Evolutionary conservation across 768 basidiomycete genomes (phyloP).

Genomic region (Phylloporus sp.): DNA sequence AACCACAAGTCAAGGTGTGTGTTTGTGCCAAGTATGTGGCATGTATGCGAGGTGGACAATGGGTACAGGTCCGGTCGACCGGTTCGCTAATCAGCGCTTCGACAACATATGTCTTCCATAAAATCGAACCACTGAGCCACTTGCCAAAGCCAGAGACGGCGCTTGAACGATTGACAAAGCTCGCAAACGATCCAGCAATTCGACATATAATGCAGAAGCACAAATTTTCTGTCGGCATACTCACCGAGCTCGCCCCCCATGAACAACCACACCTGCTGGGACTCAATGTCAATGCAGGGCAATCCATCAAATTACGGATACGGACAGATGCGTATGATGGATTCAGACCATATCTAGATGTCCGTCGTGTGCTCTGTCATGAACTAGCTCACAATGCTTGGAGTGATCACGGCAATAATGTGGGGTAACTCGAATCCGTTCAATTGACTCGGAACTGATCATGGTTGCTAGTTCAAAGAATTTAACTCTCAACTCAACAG

Average conservation of each 20-base stretch:
- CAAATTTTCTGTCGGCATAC: conserved; percentile 59
- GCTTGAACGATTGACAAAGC: conserved; percentile 46
- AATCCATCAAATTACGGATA: conserved; percentile 63
- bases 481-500: conserved; percentile 71
- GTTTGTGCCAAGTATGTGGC: too few relatives aligned
- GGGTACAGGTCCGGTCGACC: conserved; percentile 53
- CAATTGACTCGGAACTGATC: neutral
- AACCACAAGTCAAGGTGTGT: conserved; percentile 55
- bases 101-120: conserved; percentile 58
- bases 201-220: conserved; percentile 68
- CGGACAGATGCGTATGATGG: conserved; percentile 72
- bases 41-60: neutral
- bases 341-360: conserved; percentile 60
- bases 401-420: conserved; percentile 70
- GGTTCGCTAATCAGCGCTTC: conserved; percentile 37
- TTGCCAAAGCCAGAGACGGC: conserved; percentile 63
- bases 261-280: conserved; percentile 70
- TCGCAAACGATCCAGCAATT: conserved; percentile 71
- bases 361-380: conserved; percentile 69
- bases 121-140: conserved; percentile 56
- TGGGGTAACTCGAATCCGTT: conserved; percentile 32
- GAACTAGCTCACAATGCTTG: conserved; percentile 75
- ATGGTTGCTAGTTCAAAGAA: conserved; percentile 53
- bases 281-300: conserved; percentile 59
- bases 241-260: conserved; percentile 78